These are phyloP conservation scores for Populus nigra DNA, from an alignment of 345 rosid genomes.

Conservation along the genomic window DNA sequence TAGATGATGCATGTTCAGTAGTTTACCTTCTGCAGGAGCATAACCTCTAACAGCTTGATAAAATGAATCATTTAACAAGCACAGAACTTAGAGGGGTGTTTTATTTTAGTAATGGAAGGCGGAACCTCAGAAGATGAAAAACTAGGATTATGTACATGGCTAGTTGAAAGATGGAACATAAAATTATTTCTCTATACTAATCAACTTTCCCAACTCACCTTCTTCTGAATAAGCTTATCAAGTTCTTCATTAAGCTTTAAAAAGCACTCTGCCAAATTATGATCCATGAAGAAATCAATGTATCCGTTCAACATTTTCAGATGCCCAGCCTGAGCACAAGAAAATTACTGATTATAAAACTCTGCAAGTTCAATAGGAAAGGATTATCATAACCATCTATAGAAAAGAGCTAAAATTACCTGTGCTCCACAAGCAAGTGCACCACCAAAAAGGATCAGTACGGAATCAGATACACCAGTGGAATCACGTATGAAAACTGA, in stretches of 20 bases:
- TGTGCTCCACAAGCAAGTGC: constrained; percentile 60
- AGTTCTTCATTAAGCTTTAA: constrained; percentile 83
- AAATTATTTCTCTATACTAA: not conserved
- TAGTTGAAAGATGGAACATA: not conserved
- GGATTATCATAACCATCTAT: not conserved
- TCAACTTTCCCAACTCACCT: constrained; percentile 40
- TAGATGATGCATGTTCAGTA: not conserved
- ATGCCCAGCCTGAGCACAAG: constrained; percentile 68
- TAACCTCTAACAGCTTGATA: not conserved
- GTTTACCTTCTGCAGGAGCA: not conserved
- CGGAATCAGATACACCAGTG: constrained; percentile 95
- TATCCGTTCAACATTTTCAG: constrained; percentile 92
- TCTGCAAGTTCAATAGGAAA: not conserved
- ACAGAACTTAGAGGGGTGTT: not conserved
- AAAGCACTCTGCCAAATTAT: constrained; percentile 81
- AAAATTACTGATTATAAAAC: constrained; percentile 5
- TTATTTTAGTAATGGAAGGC: not conserved
- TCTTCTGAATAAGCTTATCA: constrained; percentile 62
- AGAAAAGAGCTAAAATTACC: constrained; percentile 38
- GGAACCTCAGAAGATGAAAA: not conserved
- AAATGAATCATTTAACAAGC: not conserved
- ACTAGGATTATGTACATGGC: not conserved
- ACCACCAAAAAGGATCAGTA: constrained; percentile 86
- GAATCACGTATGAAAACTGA: constrained; percentile 90
- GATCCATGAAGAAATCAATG: constrained; percentile 90